Evolutionary conservation across 441 rosid genomes (phyloP), one percentile per base, ranked within the genome.

Genomic region (Biscutella laevigata): DNA sequence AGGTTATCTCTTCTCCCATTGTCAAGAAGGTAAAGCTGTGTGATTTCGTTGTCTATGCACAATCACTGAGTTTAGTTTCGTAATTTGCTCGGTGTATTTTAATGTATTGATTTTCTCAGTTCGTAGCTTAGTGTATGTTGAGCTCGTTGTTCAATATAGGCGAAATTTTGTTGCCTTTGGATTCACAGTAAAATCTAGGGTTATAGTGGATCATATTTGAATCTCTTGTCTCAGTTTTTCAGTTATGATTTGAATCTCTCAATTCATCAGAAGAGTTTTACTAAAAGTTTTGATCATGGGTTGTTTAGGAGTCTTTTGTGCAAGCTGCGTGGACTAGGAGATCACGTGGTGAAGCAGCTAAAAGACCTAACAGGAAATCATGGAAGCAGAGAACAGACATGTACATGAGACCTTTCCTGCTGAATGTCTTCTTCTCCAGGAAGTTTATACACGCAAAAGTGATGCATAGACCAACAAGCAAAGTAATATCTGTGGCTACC

Each of bases 381-480:
- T 90, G 95, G 95, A 87, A 83, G 61, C 90, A 84, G 45, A 83
- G 90, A 75, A 87, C 98, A 6, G 86, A 83, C 59, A 83, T 83
- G 92, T 84, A 81, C 59, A 82, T 89, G 95, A 73, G 88, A 45
- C 97, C 97, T 19, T 90, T 90, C 75, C 55, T 84, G 22, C 82
- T 90, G 1, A 86, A 90, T 13, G 88, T 90, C 15, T 90, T 82
- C 80, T 84, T 90, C 67, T 90, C 95, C 1, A 90, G 83, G 79
- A 79, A 63, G 61, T 90, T 90, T 53, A 53, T 90, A 30, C 95
- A 90, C 47, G 95, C 95, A 0, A 90, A 90, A 65, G 98, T 86
- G 66, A 84, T 90, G 90, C 95, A 90, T 69, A 75, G 95, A 6
- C 81, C 79, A 17, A 90, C 97, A 4, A 84, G 97, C 81, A 86